Base-by-base conservation (phyloP, 192 early-diverging fungal genomes). In the Coemansia sp. region DNA sequence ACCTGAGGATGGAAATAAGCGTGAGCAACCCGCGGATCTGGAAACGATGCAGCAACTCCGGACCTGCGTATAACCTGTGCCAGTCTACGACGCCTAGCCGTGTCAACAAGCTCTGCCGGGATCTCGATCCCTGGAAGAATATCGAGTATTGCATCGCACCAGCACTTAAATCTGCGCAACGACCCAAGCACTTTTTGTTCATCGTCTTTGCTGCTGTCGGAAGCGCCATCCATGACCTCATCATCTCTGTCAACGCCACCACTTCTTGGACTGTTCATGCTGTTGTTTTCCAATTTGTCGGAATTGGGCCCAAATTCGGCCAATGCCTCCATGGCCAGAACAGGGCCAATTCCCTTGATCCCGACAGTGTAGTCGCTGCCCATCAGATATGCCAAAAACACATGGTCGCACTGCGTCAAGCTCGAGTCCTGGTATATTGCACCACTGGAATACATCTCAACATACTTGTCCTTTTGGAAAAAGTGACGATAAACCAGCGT, bases 361-460 rank as follows among this genome's bases (percentile, higher is more conserved):
- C 97, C 97, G 15, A 86, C 86, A 0, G 97, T 95, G 70, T 99
- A 99, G 80, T 99, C 97, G 71, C 94, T 97, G n/a, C 95, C 95
- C 10, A 99, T 83, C 16, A 99, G 67, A 56, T 89, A 93, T 20
- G 96, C 94, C 43, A 99, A 66, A 56, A 87, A 83, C 34, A 98
- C 89, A 62, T 98, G 70, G 28, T 87, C 86, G 40, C 89, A 77
- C 48, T 93, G 78, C 34, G 84, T 68, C 39, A 98, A 68, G 9
- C 74, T 75, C 77, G 97, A 83, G 70, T 88, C 85, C 16, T 83
- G 69, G 57, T 84, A 82, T 30, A 99, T 72, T 46, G 86, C 85
- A 7, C 79, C 74, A 58, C 74, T 72, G 7, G 83, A 59, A 72
- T 96, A 99, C 66, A 87, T 86, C 68, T 98, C 94, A 1, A 97